These are phyloP conservation scores for Schizosaccharomyces lindneri DNA, from an alignment of 805 yeast species.

Conservation along the genomic window DNA sequence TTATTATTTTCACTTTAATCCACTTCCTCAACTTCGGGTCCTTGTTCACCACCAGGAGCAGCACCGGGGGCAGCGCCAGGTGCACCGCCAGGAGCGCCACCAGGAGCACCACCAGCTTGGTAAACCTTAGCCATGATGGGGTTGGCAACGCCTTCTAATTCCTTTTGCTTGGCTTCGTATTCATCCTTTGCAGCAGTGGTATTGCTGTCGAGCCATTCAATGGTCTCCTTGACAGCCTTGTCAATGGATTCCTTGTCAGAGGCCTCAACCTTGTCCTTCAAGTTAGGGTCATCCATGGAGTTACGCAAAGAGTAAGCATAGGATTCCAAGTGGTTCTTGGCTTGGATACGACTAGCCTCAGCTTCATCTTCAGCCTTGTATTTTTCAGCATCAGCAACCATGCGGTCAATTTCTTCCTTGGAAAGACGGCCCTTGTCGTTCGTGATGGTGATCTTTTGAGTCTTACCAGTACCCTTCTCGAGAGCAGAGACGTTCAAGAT, in stretches of 20 bases:
- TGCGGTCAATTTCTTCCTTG: slow-evolving; percentile 90
- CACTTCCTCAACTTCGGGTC: slow-evolving; percentile 66
- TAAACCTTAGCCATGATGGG: slow-evolving; percentile 94
- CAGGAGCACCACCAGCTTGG: slow-evolving; percentile 49
- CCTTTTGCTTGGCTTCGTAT: slow-evolving; percentile 80
- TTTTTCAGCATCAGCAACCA: slow-evolving; percentile 95
- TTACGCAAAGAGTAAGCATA: slow-evolving; percentile 83
- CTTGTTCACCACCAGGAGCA: slow-evolving; percentile 16
- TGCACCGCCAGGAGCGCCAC: slow-evolving; percentile 39
- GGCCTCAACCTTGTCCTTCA: slow-evolving; percentile 53
- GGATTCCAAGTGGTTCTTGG: slow-evolving; percentile 88
- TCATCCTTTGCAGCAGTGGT: slow-evolving; percentile 85
- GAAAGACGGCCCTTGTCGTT: slow-evolving; percentile 97
- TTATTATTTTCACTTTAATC: slow-evolving; percentile 17
- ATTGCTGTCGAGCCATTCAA: slow-evolving; percentile 79
- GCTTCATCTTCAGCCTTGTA: slow-evolving; percentile 88
- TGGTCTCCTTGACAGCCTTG: slow-evolving; percentile 65
- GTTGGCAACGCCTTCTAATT: slow-evolving; percentile 80
- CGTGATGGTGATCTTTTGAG: slow-evolving; percentile 90
- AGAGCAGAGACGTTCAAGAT: slow-evolving; percentile 86
- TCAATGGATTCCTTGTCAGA: slow-evolving; percentile 42
- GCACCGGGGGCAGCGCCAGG: slow-evolving; percentile 21
- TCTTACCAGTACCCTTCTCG: slow-evolving; percentile 96
- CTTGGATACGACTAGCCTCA: slow-evolving; percentile 77
- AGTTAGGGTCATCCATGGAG: slow-evolving; percentile 45